Base-by-base conservation (phyloP, 306 rosid genomes). In the Fagus sylvatica region DNA sequence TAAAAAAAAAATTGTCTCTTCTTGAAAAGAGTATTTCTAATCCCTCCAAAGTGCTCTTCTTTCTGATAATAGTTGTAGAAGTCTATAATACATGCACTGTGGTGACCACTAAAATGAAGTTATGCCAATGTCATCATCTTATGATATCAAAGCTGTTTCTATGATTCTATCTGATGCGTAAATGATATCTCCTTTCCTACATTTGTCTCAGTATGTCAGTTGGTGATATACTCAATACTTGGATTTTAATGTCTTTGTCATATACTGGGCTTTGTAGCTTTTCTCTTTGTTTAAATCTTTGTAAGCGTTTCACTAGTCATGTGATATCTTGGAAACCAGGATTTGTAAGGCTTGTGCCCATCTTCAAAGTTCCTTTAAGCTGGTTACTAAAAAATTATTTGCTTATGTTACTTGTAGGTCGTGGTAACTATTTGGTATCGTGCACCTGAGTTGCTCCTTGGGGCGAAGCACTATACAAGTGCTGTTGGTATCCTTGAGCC, bases 351-450 rank as follows among this genome's bases (percentile, higher is more conserved):
- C 43, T 59, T 34, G 41, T 57, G 37, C 73, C 68, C 6, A 30
- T 51, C 60, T 76, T 51, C 60, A 69, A 76, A 55, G 71, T 39
- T 40, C 65, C 16, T 54, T 48, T 54, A 77, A 64, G 34, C 39
- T 56, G 65, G 73, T 78, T 77, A 36, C 69, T 53, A 74, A 68
- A 53, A 53, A 48, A 2, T 53, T 41, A 65, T 70, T 72, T 41
- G 6, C 71, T 19, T 62, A 60, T 56, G 76, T 71, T 78, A 69
- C 71, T 60, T 83, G 84, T 89, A 94, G 98, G 98, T 94, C 71
- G 98, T 94, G 80, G 98, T 94, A 79, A 94, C 98, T 76, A 94
- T 94, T 79, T 94, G 98, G 98, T 94, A 94, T 83, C 97, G 98
- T 69, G 98, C 98, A 53, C 98, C 98, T 42, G 98, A 94, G 84